Evolutionary conservation across 257 asterid genomes (phyloP).

Genomic region (Asclepias syriaca): DNA sequence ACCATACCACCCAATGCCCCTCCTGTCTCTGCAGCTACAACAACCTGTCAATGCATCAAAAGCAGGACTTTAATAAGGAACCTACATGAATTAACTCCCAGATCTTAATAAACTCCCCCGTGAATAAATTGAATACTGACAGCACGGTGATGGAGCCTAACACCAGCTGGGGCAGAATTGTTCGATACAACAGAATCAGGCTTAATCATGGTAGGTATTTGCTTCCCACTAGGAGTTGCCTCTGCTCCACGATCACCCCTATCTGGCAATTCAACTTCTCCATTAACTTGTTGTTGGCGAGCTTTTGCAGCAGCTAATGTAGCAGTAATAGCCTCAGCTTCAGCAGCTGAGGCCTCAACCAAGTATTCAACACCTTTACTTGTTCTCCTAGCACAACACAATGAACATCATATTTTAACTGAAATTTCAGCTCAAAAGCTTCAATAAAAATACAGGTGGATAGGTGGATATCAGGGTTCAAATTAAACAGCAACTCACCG

Average conservation of each 20-base stretch:
- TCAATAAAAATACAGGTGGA: neutral
- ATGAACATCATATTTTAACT: constrained; percentile 12
- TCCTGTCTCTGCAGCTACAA: constrained; percentile 97
- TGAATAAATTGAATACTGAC: constrained; percentile 49
- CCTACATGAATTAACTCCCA: constrained; percentile 13
- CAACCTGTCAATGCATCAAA: constrained; percentile 57
- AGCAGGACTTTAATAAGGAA: constrained; percentile 16
- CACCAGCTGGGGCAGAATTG: constrained; percentile 80
- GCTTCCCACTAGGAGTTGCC: constrained; percentile 96
- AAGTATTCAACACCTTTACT: constrained; percentile 93
- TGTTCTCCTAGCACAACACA: constrained; percentile 45
- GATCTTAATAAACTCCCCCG: constrained; percentile 3
- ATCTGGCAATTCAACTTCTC: constrained; percentile 89
- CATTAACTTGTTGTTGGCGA: constrained; percentile 88
- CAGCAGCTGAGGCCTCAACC: constrained; percentile 99
- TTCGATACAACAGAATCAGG: constrained; percentile 68
- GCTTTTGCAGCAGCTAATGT: constrained; percentile 99
- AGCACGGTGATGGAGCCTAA: constrained; percentile 98
- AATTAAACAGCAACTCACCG: constrained; percentile 46
- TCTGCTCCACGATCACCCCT: constrained; percentile 98
- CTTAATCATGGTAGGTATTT: constrained; percentile 60
- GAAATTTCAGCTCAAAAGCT: constrained; percentile 10
- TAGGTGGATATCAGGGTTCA: constrained; percentile 16
- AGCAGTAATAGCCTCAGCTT: constrained; percentile 96
- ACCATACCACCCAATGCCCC: constrained; percentile 99